Evolutionary conservation across 805 yeast genomes (phyloP).

Genomic region (Lachancea sp.): DNA sequence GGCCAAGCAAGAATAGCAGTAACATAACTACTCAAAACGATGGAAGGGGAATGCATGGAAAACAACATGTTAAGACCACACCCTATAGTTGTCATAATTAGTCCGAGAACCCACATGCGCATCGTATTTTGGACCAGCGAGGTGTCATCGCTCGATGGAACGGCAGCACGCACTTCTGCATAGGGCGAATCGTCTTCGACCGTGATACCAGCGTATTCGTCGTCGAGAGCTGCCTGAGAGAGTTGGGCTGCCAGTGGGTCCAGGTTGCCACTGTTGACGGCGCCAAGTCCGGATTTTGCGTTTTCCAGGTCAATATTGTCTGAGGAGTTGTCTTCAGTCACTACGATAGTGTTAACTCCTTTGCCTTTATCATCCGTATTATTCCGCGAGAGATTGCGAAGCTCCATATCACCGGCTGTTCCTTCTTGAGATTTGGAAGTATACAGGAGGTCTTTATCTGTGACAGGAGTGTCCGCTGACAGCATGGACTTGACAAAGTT

Average conservation of each 20-base stretch:
- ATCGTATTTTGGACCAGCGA: conserved; percentile 43
- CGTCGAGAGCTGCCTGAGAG: conserved; percentile 7
- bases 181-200: conserved; percentile 45
- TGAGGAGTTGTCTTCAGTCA: conserved; percentile 8
- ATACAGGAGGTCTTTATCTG: conserved; percentile 9
- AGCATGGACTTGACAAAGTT: conserved; percentile 5
- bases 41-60: conserved; percentile 49
- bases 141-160: conserved; percentile 52
- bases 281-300: conserved; percentile 3
- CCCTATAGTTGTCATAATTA: conserved; percentile 50
- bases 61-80: conserved; percentile 56
- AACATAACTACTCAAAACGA: conserved; percentile 45
- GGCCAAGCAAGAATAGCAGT: conserved; percentile 58
- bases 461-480: conserved; percentile 10
- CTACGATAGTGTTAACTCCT: conserved; percentile 3
- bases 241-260: conserved; percentile 9
- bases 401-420: background rate
- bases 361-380: conserved; percentile 1
- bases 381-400: background rate
- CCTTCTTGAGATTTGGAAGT: background rate
- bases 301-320: conserved; percentile 4
- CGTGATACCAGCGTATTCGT: conserved; percentile 13
- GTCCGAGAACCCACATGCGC: conserved; percentile 49
- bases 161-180: conserved; percentile 62
- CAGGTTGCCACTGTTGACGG: conserved; percentile 3